Conservation (phyloP, 2,329 filamentous ascomycete genomes). For the Aplosporella prunicola region DNA sequence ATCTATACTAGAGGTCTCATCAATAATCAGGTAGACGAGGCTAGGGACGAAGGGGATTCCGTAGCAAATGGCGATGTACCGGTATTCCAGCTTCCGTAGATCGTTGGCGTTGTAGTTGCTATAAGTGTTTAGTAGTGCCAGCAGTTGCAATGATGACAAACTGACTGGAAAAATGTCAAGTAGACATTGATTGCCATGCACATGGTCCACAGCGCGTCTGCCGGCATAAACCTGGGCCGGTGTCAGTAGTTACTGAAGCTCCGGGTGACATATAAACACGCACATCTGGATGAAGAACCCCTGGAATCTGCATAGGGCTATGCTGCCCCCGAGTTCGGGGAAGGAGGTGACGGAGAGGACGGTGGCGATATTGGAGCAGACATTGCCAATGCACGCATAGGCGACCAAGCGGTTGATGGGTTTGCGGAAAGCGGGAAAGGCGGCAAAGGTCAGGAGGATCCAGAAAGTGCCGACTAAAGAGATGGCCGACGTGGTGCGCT, state of each 20-base stretch:
- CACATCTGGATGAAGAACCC: constrained; percentile 76
- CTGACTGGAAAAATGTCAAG: constrained; percentile 59
- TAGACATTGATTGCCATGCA: constrained; percentile 81
- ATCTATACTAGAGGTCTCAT: constrained; percentile 40
- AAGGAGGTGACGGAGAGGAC: constrained; percentile 59
- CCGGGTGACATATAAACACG: constrained; percentile 21
- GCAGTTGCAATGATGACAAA: background rate
- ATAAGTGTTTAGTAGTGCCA: background rate
- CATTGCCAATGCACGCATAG: constrained; percentile 73
- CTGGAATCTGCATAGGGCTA: constrained; percentile 64
- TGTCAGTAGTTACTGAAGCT: constrained; percentile 14
- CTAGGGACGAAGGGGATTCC: constrained; percentile 63
- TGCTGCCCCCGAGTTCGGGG: constrained; percentile 29
- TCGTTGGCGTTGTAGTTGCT: constrained; percentile 55
- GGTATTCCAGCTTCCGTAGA: constrained; percentile 59
- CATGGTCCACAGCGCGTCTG: constrained; percentile 67
- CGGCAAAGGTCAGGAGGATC: constrained; percentile 61
- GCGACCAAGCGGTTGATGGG: constrained; percentile 82
- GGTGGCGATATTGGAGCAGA: constrained; percentile 67
- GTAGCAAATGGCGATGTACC: constrained; percentile 62
- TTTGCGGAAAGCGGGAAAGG: constrained; percentile 64
- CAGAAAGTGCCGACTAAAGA: constrained; percentile 63
- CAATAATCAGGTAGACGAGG: constrained; percentile 57
- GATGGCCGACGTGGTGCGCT: constrained; percentile 59
- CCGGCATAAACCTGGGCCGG: constrained; percentile 59